These are phyloP conservation scores for Xylariales sp. DNA, from an alignment of 2,329 filamentous ascomycete genomes.

Conservation along the genomic window DNA sequence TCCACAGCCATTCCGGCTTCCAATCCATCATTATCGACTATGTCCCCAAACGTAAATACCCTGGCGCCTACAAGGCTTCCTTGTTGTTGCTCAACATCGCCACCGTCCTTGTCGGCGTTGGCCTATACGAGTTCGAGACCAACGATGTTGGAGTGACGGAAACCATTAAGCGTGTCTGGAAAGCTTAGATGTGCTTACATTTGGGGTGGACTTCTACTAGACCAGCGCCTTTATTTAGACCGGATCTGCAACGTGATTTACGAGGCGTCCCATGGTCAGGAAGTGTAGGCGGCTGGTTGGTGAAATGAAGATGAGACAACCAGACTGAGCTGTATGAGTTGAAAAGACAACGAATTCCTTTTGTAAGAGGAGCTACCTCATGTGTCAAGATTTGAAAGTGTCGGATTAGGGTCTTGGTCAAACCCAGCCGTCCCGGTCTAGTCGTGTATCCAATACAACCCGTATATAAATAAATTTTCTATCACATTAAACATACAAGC, in stretches of 20 bases:
- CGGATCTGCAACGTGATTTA: neutral
- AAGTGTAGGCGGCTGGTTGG: neutral
- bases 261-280: neutral
- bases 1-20: constrained; percentile 97
- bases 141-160: constrained; percentile 96
- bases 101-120: constrained; percentile 84
- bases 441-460: constrained; percentile 43
- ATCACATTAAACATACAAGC: constrained; percentile 16
- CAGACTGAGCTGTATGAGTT: neutral
- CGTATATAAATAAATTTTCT: constrained; percentile 39
- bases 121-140: constrained; percentile 98
- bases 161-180: constrained; percentile 89
- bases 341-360: constrained; percentile 23
- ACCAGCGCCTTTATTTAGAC: neutral
- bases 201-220: neutral
- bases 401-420: constrained; percentile 14
- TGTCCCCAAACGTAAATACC: constrained; percentile 78
- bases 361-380: constrained; percentile 24
- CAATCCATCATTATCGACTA: constrained; percentile 93
- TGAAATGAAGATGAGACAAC: constrained; percentile 19
- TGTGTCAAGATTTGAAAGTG: constrained; percentile 19
- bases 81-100: constrained; percentile 83
- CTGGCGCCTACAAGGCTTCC: constrained; percentile 72
- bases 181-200: constrained; percentile 59
- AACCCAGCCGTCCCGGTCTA: constrained; percentile 2